Evolutionary conservation across 192 early-diverging fungal species (phyloP), one percentile per base, ranked within the genome.

Genomic region (Podila horticola): DNA sequence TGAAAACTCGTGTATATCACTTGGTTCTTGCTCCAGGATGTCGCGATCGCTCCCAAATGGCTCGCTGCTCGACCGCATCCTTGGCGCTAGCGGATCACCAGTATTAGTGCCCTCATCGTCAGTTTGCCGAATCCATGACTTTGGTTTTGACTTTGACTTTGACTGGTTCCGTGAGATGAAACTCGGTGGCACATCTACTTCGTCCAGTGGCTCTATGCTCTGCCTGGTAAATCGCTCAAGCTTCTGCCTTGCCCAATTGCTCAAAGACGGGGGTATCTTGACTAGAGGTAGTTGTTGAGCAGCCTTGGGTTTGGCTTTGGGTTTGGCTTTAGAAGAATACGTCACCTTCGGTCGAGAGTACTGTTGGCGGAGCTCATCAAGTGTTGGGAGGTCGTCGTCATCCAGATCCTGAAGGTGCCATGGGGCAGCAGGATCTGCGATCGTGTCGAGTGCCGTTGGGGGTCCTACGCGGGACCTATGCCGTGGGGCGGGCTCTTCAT

Each of bases 381-480:
- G 45, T 3, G 64, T 64, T 49, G 64, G 73, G 20, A 74, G 60
- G 31, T 60, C 66, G 19, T 74, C 73, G 4, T 67, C 63, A 22
- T 74, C 66, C 60, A 59, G 41, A 57, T 74, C 73, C 22, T 74
- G 73, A 45, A 67, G 48, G 30, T 38, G 58, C 45, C 59, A 61
- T 4, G 26, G 26, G 58, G 22, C 0, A 26, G 28, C 22, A 61
- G 30, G 26, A 5, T 31, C 17, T 34, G 59, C 52, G 50, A 60
- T 58, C 28, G 48, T 33, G 15, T 60, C 26, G 0, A 12, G 10
- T 7, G 33, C 24, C 1, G 34, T 49, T 51, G 24, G 48, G 0
- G 26, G 33, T 15, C 58, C 52, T 31, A 34, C 34, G 24, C 52
- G 52, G 24, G 52, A 22, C 6, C 24, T 12, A 26, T 13, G n/a